Percentiles rank a stretch among this genome's conserved stretches.
phyloP scores from a whole-genome alignment of 352 stramenopile species.

The Pythium biforme region DNA sequence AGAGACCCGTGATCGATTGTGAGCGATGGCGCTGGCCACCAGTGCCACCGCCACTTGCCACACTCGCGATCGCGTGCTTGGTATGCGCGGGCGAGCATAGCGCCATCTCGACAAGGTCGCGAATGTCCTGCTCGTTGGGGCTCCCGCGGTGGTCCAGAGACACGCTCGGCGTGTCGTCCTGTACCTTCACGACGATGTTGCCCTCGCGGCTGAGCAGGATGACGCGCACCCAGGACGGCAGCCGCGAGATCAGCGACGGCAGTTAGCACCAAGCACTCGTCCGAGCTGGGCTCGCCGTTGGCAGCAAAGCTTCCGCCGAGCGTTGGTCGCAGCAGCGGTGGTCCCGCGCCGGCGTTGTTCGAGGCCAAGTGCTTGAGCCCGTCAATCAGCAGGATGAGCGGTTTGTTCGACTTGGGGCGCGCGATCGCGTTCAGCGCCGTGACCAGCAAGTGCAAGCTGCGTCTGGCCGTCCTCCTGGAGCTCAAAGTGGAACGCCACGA shows the following conservation, averaged over 20 bases:
- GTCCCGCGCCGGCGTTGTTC: background rate
- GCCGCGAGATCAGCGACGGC: constrained; percentile 41
- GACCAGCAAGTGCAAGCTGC: constrained; percentile 61
- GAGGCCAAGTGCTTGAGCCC: constrained; percentile 54
- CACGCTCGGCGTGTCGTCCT: constrained; percentile 48
- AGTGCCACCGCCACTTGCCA: background rate
- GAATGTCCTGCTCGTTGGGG: constrained; percentile 57
- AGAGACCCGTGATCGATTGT: constrained; percentile 12
- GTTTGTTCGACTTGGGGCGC: constrained; percentile 42
- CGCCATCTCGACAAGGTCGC: constrained; percentile 26
- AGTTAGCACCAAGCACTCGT: constrained; percentile 67
- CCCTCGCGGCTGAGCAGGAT: constrained; percentile 69
- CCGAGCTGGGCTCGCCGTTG: constrained; percentile 2
- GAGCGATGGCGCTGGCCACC: constrained; percentile 13
- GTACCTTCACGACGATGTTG: constrained; percentile 52
- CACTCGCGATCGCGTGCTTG: background rate
- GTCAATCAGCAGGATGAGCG: constrained; percentile 63
- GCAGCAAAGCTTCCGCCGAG: constrained; percentile 8
- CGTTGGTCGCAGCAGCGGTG: constrained; percentile 10
- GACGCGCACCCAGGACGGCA: constrained; percentile 68
- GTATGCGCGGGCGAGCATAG: constrained; percentile 14
- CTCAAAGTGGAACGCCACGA: constrained; percentile 72
- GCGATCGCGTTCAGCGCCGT: constrained; percentile 65
- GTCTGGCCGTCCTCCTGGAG: constrained; percentile 75
- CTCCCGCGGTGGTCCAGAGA: constrained; percentile 41